Evolutionary conservation across 2,329 filamentous ascomycete species (phyloP), one percentile per base, ranked within the genome.

Genomic region (Pseudopyricularia cyperi): DNA sequence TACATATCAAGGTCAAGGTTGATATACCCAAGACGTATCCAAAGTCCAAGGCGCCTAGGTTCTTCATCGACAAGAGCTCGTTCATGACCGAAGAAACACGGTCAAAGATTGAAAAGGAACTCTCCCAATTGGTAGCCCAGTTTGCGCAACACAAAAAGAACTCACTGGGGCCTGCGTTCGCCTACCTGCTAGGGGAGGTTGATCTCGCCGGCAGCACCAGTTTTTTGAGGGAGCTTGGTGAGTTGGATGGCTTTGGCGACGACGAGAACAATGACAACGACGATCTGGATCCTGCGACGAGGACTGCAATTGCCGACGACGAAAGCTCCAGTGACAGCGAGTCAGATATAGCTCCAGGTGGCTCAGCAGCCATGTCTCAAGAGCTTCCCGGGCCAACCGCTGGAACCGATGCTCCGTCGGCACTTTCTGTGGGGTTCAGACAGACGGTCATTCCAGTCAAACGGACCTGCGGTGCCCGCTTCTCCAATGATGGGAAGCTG

Each of bases 281-380:
- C 17, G 39, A 44, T 24, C 8, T 24, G 39, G 39, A 44, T 12
- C 9, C 39, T 7, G 24, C 39, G 7, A 19, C 17, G 39, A 44
- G 39, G 12, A 24, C 4, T 15, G 22, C 22, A 1, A 19, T 2
- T 7, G 19, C 39, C 22, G 57, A 76, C 50, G 86, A 87, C 19
- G 50, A 87, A 57, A 91, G 87, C 57, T 96, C 89, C 7, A 53
- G 47, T 17, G 52, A 53, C 3, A 85, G 89, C 56, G 85, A 88
- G 55, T 87, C 90, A 57, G 87, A 90, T 22, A 75, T 77, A 11
- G 71, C 72, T 0, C 63, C 72, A 2, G 74, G 74, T 3, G 74
- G 72, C 17, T 77, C 75, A 8, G 75, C 73, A 12, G 74, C 76
- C 52, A 78, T 83, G 75, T 82, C 79, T 7, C 79, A 82, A 56